Percentiles rank a stretch among this genome's conserved stretches.
phyloP scores from a whole-genome alignment of 2,329 filamentous ascomycete species.

The Herpotrichia juniperi region DNA sequence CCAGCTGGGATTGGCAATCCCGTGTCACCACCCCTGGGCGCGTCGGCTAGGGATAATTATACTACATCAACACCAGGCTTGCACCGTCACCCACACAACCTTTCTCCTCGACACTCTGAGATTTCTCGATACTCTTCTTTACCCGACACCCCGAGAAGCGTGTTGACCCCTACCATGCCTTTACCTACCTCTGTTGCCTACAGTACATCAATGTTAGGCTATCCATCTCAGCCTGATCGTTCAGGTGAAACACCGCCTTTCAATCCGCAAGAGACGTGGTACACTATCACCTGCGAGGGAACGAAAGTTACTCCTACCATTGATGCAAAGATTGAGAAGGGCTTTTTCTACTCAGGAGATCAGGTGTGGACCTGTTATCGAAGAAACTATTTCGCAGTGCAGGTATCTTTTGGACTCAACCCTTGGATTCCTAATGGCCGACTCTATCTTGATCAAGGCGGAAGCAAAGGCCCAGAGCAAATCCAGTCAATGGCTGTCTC shows the following conservation, averaged over 20 bases:
- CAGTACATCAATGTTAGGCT: conserved; percentile 19
- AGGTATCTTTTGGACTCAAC: conserved; percentile 75
- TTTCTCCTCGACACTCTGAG: conserved; percentile 44
- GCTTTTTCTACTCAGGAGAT: conserved; percentile 78
- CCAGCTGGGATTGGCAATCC: conserved; percentile 47
- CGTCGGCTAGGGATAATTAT: conserved; percentile 52
- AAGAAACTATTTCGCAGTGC: conserved; percentile 88
- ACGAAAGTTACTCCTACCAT: conserved; percentile 72
- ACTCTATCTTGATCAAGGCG: conserved; percentile 61
- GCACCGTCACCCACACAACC: conserved; percentile 37
- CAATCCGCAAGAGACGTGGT: conserved; percentile 56
- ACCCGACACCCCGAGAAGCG: conserved; percentile 45
- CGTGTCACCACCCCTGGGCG: conserved; percentile 49
- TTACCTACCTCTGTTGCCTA: conserved; percentile 25
- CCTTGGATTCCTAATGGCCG: conserved; percentile 65
- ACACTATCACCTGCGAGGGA: conserved; percentile 67
- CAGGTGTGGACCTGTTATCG: conserved; percentile 91
- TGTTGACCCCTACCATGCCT: conserved; percentile 39
- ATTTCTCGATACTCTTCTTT: conserved; percentile 41
- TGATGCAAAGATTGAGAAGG: conserved; percentile 82
- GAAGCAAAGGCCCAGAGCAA: conserved; percentile 55
- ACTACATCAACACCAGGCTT: conserved; percentile 48
- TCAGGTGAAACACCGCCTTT: conserved; percentile 51
- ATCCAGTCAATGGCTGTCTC: conserved; percentile 81
- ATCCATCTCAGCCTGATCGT: conserved; percentile 24